Evolutionary conservation across 2,329 filamentous ascomycete species (phyloP).

Genomic region (Paraphaeosphaeria sporulosa): DNA sequence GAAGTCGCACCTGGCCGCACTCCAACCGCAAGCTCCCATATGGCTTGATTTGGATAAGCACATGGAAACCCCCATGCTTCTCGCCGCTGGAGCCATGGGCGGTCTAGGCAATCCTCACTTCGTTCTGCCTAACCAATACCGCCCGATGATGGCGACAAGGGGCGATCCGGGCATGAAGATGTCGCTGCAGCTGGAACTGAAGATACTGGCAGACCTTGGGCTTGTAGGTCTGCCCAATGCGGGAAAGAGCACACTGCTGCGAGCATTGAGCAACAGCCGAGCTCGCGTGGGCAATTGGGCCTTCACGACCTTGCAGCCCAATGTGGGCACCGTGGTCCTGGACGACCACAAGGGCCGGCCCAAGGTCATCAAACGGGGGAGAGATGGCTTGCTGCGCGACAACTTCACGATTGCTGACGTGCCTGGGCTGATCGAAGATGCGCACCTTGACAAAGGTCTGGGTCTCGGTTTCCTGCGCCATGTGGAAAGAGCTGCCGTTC

Average conservation of each 20-base stretch:
- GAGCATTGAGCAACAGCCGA: slow-evolving; percentile 85
- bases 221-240: slow-evolving; percentile 95
- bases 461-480: slow-evolving; percentile 92
- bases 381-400: slow-evolving; percentile 66
- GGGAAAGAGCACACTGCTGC: slow-evolving; percentile 90
- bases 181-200: slow-evolving; percentile 86
- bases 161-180: slow-evolving; percentile 82
- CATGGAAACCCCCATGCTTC: slow-evolving; percentile 82
- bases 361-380: slow-evolving; percentile 54
- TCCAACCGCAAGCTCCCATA: slow-evolving; percentile 77
- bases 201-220: slow-evolving; percentile 92
- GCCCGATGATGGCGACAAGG: slow-evolving; percentile 87
- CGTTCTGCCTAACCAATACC: slow-evolving; percentile 73
- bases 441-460: slow-evolving; percentile 88
- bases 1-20: slow-evolving; percentile 64
- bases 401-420: slow-evolving; percentile 96
- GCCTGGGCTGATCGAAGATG: slow-evolving; percentile 89
- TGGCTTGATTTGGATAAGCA: slow-evolving; percentile 66
- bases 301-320: slow-evolving; percentile 93
- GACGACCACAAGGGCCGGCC: slow-evolving; percentile 86
- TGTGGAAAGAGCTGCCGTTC: slow-evolving; percentile 89
- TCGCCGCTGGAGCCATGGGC: slow-evolving; percentile 87
- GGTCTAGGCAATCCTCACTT: slow-evolving; percentile 96
- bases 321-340: slow-evolving; percentile 93
- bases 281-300: slow-evolving; percentile 94